Conservation (phyloP, 1,284 basidiomycete species). For the Cutaneotrichosporon spelunceum region DNA sequence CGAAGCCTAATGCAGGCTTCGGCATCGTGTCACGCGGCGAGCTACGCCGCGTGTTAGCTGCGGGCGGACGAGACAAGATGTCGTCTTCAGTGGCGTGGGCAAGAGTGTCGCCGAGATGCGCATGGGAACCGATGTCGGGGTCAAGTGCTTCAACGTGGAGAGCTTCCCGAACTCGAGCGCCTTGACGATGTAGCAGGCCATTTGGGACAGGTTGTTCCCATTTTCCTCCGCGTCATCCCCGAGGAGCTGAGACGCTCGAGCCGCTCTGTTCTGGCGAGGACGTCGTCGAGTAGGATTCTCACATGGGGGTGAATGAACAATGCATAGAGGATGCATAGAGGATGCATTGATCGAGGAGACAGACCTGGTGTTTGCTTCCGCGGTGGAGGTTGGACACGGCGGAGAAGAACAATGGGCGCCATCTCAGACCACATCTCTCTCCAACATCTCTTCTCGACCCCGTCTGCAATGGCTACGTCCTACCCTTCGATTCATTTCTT, state of each 20-base stretch:
- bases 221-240: slow-evolving; percentile 16
- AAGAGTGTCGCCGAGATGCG: slow-evolving; percentile 16
- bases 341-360: not conserved
- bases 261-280: slow-evolving; percentile 5
- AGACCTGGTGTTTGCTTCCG: not conserved
- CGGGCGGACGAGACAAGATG: slow-evolving; percentile 6
- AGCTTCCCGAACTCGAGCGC: slow-evolving; percentile 13
- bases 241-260: slow-evolving; percentile 16
- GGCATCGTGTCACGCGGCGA: slow-evolving; percentile 18
- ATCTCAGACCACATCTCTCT: not conserved
- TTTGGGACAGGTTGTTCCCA: slow-evolving; percentile 1
- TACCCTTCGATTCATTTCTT: slow-evolving; percentile 41
- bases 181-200: slow-evolving; percentile 11
- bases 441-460: not conserved
- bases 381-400: not conserved
- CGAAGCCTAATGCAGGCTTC: slow-evolving; percentile 12
- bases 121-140: slow-evolving; percentile 10
- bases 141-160: slow-evolving; percentile 23
- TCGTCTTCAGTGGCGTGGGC: slow-evolving; percentile 18
- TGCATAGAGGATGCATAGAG: too few relatives aligned
- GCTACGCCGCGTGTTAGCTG: slow-evolving; percentile 15
- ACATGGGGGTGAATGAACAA: too few relatives aligned
- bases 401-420: not conserved
- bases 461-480: not conserved
- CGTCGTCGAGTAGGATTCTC: not conserved